Percentiles rank a stretch among this genome's conserved stretches.
Evolutionary conservation across 768 basidiomycete genomes (phyloP).

Genomic region (Phylloporus sp.): DNA sequence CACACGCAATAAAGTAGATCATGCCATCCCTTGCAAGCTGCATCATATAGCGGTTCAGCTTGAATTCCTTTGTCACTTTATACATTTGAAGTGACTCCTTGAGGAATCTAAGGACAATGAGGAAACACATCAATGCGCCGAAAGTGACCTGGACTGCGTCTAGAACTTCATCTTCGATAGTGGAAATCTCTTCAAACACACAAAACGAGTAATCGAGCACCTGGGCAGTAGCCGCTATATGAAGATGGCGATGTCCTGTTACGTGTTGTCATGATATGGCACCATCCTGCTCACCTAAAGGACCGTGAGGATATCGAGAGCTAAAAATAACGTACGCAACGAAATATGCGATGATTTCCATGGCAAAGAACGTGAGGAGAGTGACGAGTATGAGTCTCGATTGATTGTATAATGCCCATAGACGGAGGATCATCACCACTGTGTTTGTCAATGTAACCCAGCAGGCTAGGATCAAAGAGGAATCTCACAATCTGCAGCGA

Average conservation of each 20-base stretch:
- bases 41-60: not conserved
- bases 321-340: not conserved
- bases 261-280: not conserved
- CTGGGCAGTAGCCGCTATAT: not conserved
- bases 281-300: not conserved
- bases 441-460: not conserved
- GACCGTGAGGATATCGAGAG: not conserved
- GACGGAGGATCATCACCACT: not conserved
- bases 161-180: no score
- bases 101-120: not conserved
- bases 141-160: not conserved
- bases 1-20: not conserved
- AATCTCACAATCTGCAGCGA: not conserved
- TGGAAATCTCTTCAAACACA: not conserved
- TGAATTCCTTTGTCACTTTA: not conserved
- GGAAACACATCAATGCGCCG: not conserved
- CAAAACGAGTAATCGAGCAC: not conserved
- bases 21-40: not conserved
- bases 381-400: not conserved
- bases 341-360: not conserved
- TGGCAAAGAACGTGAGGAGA: not conserved
- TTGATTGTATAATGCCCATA: not conserved
- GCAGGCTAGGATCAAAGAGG: rapidly evolving
- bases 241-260: not conserved
- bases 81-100: not conserved